Evolutionary conservation across 768 basidiomycete species (phyloP).

Genomic region (Stropharia rugosoannulata): DNA sequence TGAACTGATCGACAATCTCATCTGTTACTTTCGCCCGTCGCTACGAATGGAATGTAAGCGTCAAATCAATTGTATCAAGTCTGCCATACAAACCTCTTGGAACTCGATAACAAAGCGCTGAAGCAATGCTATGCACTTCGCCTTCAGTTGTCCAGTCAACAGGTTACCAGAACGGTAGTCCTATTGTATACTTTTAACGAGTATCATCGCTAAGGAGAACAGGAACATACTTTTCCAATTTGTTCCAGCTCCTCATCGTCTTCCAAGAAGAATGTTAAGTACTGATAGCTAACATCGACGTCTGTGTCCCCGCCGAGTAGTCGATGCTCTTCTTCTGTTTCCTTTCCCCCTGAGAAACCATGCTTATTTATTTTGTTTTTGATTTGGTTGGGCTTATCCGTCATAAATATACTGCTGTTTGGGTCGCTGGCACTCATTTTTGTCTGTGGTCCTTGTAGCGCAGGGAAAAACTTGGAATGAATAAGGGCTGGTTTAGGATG

Average conservation of each 20-base stretch:
- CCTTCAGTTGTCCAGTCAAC: conserved; percentile 90
- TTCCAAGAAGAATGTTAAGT: conserved; percentile 92
- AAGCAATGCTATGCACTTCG: conserved; percentile 76
- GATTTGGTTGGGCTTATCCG: conserved; percentile 87
- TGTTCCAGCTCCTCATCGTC: conserved; percentile 85
- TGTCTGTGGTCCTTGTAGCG: conserved; percentile 95
- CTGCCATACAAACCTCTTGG: conserved; percentile 56
- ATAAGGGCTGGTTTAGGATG: conserved; percentile 93
- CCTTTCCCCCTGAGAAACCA: conserved; percentile 93
- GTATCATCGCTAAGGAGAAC: background rate
- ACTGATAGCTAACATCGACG: conserved; percentile 95
- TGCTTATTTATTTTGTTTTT: conserved; percentile 97
- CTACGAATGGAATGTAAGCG: conserved; percentile 38
- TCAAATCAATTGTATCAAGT: background rate
- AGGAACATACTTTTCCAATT: conserved; percentile 65
- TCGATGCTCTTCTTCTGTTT: conserved; percentile 95
- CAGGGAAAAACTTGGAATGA: conserved; percentile 97
- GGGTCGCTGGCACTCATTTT: conserved; percentile 98
- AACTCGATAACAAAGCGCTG: conserved; percentile 84
- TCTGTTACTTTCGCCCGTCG: conserved; percentile 80
- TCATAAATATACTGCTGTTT: conserved; percentile 96
- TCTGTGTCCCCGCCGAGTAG: conserved; percentile 88
- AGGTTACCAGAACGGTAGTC: conserved; percentile 89
- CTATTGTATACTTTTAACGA: conserved; percentile 35
- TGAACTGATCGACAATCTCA: conserved; percentile 70